phyloP scores from a whole-genome alignment of 225 moss, liverwort and hornwort species.

The Physcomitrellopsis africana region DNA sequence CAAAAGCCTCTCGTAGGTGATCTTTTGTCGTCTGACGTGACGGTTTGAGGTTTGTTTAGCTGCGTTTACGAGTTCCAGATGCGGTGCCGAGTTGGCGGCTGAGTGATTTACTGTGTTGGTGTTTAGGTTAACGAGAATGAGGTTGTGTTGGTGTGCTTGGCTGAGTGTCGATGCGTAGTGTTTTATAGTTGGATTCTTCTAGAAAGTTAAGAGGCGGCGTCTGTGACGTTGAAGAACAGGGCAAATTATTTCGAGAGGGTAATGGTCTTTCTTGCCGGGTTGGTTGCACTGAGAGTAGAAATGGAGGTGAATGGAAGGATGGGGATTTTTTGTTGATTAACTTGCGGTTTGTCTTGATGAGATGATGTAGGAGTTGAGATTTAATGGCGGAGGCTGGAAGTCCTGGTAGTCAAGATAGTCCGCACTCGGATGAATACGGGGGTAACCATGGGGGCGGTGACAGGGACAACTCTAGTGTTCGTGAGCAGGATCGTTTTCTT shows the following conservation, averaged over 20 bases:
- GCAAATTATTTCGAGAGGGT: not conserved
- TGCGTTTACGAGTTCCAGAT: not conserved
- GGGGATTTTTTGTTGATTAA: constrained; percentile 15
- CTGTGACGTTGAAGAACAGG: not conserved
- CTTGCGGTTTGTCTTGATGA: constrained; percentile 13
- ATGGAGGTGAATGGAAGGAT: not conserved
- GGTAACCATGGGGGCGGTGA: constrained; percentile 84
- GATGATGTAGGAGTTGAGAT: constrained; percentile 35
- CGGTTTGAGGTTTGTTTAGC: constrained; percentile 19
- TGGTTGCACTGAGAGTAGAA: not conserved
- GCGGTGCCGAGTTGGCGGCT: not conserved
- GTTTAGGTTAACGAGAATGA: not conserved
- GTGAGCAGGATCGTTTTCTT: constrained; percentile 95
- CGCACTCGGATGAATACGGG: constrained; percentile 94
- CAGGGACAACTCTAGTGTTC: constrained; percentile 84
- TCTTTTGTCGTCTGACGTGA: no score
- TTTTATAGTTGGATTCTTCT: not conserved
- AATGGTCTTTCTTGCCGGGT: not conserved
- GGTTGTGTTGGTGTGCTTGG: not conserved
- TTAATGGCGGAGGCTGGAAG: constrained; percentile 88
- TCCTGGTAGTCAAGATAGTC: constrained; percentile 82
- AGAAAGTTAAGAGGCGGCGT: not conserved
- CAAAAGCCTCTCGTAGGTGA: no score
- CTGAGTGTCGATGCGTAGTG: not conserved
- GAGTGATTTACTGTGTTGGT: not conserved